phyloP scores from a whole-genome alignment of 2,329 filamentous ascomycete genomes.

The Fusarium multiceps region DNA sequence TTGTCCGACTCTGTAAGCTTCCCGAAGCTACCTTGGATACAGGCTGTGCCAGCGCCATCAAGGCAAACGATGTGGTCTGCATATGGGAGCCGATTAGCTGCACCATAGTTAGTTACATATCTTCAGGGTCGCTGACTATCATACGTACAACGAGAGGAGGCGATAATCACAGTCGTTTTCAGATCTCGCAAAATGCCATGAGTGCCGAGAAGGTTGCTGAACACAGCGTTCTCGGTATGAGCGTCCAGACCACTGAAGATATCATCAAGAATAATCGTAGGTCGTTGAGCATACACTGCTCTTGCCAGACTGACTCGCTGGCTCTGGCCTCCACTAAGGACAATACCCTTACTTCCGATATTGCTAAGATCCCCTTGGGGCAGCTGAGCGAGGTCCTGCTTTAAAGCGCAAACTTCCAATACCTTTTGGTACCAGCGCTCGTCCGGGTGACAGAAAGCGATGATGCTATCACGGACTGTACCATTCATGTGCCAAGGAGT shows the following conservation, averaged over 20 bases:
- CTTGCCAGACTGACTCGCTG: slow-evolving; percentile 49
- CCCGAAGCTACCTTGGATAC: slow-evolving; percentile 26
- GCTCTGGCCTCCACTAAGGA: slow-evolving; percentile 54
- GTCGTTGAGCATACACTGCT: slow-evolving; percentile 46
- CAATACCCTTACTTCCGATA: slow-evolving; percentile 53
- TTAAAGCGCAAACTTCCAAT: slow-evolving; percentile 39
- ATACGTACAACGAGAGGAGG: slow-evolving; percentile 26
- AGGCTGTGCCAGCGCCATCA: slow-evolving; percentile 6
- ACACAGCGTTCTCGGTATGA: slow-evolving; percentile 41
- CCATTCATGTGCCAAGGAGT: slow-evolving; percentile 47
- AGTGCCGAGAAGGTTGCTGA: slow-evolving; percentile 40
- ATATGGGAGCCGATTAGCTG: slow-evolving; percentile 25
- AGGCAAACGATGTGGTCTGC: slow-evolving; percentile 34
- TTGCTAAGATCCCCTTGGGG: slow-evolving; percentile 49
- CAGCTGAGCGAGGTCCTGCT: slow-evolving; percentile 44
- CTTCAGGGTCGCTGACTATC: background rate
- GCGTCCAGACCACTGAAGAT: slow-evolving; percentile 50
- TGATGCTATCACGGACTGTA: slow-evolving; percentile 50
- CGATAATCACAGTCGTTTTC: slow-evolving; percentile 19
- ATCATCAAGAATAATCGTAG: slow-evolving; percentile 47
- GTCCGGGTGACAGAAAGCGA: slow-evolving; percentile 44
- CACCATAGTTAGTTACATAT: background rate
- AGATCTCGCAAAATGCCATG: slow-evolving; percentile 39
- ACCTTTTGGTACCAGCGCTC: slow-evolving; percentile 47
- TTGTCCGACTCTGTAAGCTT: slow-evolving; percentile 9